These are phyloP conservation scores for Syncephalastrum contaminatum DNA, from an alignment of 371 early-diverging fungal genomes.

Conservation along the genomic window DNA sequence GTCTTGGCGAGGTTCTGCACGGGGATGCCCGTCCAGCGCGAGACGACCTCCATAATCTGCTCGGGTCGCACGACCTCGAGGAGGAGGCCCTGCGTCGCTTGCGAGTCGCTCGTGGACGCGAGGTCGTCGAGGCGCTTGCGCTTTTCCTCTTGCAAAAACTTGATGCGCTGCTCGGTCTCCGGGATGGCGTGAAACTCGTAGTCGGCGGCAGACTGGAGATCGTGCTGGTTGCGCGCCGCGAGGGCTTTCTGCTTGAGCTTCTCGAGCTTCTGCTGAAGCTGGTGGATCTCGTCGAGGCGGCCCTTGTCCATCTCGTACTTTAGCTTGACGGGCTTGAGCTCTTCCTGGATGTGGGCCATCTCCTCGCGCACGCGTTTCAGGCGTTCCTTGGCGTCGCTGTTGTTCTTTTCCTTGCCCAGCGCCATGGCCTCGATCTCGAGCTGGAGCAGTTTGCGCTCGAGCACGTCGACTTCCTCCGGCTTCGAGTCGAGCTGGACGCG, in stretches of 20 bases:
- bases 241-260: slow-evolving; percentile 79
- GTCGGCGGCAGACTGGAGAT: slow-evolving; percentile 76
- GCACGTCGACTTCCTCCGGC: slow-evolving; percentile 92
- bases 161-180: slow-evolving; percentile 69
- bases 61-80: slow-evolving; percentile 86
- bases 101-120: slow-evolving; percentile 39
- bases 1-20: slow-evolving; percentile 74
- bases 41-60: slow-evolving; percentile 86
- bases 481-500: slow-evolving; percentile 95
- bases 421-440: slow-evolving; percentile 97
- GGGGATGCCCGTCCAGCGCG: slow-evolving; percentile 90
- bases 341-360: slow-evolving; percentile 78
- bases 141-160: slow-evolving; percentile 49
- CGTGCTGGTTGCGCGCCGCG: slow-evolving; percentile 82
- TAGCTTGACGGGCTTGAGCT: slow-evolving; percentile 85
- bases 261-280: slow-evolving; percentile 85
- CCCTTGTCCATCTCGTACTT: slow-evolving; percentile 85
- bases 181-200: slow-evolving; percentile 91
- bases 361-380: slow-evolving; percentile 80
- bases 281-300: slow-evolving; percentile 84
- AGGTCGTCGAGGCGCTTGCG: slow-evolving; percentile 59
- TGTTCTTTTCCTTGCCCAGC: slow-evolving; percentile 88
- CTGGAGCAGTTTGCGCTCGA: slow-evolving; percentile 88
- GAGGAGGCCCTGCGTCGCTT: slow-evolving; percentile 42
- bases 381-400: slow-evolving; percentile 71